Base-by-base conservation (phyloP, 2,329 filamentous ascomycete species). In the Fusarium pseudograminearum region DNA sequence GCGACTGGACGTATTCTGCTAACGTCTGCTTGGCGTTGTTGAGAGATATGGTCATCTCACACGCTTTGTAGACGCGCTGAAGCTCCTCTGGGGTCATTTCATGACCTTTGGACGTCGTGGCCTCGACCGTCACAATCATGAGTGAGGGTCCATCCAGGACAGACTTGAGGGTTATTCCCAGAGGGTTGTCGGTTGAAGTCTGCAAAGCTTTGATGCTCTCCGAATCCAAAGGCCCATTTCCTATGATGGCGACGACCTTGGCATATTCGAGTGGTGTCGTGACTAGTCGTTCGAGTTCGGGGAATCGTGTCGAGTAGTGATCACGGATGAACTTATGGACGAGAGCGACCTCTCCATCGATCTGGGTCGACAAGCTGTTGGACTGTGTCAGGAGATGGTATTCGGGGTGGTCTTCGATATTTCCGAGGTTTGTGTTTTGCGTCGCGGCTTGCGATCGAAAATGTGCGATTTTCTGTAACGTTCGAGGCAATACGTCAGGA, bases 281-380 rank as follows among this genome's bases (percentile, higher is more conserved):
- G 64, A 99, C 91, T 34, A 99, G 87, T 22, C 87, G 87, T 79
- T 99, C 96, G 41, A 99, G 87, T 80, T 98, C 95, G 0, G 96
- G 95, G 76, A 98, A 99, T 65, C 95, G 89, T 20, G 92, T 87
- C 12, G 94, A 97, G 82, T 99, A 99, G 80, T 98, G 93, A 76
- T 99, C 96, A 76, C 95, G 89, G 63, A 98, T 93, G 79, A 93
- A 97, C 81, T 99, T 99, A 85, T 99, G 96, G 24, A 98, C 93
- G 10, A 96, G 87, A 34, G 92, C 92, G 46, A 98, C 92, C 79
- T 98, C 95, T 77, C 93, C 93, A 73, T 97, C 94, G 72, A 98
- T 98, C 68, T 92, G 91, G 8, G 95, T 97, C 1, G 96, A 97
- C 10, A 97, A 86, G 26, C 91, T 92, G 78, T 97, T 97, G 18